phyloP scores from a whole-genome alignment of 169 alveolate genomes.

The Neospora caninum region DNA sequence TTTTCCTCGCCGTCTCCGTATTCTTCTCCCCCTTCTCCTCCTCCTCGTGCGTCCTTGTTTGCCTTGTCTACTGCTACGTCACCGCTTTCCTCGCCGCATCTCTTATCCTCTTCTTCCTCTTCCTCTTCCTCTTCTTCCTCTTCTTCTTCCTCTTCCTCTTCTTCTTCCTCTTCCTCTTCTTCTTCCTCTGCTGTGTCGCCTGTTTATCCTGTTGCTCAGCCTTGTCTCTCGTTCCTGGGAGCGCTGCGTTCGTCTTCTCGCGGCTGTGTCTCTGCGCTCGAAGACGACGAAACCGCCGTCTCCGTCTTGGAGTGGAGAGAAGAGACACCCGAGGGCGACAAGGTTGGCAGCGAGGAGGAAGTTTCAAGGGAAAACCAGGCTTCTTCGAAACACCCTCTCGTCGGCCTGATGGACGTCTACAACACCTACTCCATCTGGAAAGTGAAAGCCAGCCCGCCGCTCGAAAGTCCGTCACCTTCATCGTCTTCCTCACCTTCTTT shows the following conservation, averaged over 20 bases:
- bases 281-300: neutral
- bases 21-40: neutral
- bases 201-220: neutral
- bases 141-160: neutral
- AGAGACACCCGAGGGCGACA: neutral
- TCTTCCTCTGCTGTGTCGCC: neutral
- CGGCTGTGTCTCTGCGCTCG: neutral
- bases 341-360: neutral
- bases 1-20: neutral
- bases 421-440: neutral
- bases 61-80: neutral
- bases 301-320: constrained; percentile 10
- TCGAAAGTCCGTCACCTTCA: neutral
- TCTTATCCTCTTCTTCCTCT: neutral
- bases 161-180: neutral
- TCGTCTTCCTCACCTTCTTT: neutral
- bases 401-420: constrained; percentile 22
- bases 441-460: neutral
- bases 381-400: neutral
- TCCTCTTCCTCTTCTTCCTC: neutral
- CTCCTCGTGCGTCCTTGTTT: neutral
- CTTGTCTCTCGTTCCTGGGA: neutral
- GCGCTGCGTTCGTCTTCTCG: neutral
- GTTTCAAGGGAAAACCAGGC: neutral
- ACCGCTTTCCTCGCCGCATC: neutral